Percentiles rank a stretch among this genome's conserved stretches.
Conservation (phyloP, 2,329 filamentous ascomycete species). For the Pseudogymnoascus sp. region DNA sequence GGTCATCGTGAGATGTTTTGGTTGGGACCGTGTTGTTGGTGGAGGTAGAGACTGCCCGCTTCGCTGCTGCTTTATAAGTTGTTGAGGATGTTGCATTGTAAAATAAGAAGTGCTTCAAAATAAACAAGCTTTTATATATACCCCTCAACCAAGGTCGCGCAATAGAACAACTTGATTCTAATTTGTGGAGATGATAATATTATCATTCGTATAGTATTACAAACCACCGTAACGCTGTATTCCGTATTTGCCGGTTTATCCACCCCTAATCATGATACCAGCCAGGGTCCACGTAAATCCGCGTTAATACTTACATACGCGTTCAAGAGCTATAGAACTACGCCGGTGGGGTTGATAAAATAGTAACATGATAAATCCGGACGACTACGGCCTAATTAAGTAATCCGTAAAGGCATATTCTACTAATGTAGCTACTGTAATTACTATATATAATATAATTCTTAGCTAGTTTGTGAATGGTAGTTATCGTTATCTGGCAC, state of each 20-base stretch:
- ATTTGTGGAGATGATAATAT: neutral
- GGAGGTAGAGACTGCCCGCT: neutral
- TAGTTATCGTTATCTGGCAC: neutral
- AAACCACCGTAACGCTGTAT: neutral
- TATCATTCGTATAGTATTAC: neutral
- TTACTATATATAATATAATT: neutral
- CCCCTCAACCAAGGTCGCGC: neutral
- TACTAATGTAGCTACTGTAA: neutral
- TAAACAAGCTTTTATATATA: neutral
- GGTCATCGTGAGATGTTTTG: neutral
- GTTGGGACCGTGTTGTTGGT: neutral
- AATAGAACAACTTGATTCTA: neutral
- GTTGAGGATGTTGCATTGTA: neutral
- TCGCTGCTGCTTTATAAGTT: neutral
- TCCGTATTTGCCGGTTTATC: neutral
- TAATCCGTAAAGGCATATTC: neutral
- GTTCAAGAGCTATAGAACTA: neutral
- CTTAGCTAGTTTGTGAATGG: neutral
- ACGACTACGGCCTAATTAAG: neutral
- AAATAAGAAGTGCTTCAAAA: neutral
- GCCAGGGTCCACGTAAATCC: neutral
- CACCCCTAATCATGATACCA: neutral
- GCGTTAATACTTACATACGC: neutral
- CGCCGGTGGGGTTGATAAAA: neutral
- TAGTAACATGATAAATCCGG: neutral